Evolutionary conservation across 2,329 filamentous ascomycete genomes (phyloP), one percentile per base, ranked within the genome.

Genomic region (Macroventuria anomochaeta): DNA sequence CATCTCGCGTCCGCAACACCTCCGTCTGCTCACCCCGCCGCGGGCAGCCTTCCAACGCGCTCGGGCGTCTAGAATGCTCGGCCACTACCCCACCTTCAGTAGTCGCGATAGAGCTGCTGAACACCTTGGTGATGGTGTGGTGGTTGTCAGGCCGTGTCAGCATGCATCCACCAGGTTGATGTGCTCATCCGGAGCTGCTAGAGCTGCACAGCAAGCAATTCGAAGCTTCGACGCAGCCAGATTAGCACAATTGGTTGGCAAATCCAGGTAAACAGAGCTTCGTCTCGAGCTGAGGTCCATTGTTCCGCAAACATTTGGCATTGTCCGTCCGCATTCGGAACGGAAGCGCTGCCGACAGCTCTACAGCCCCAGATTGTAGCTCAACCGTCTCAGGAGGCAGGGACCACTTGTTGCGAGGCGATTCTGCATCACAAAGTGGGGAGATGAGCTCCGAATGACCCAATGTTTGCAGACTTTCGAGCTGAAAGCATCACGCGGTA

Each of bases 401-500:
- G 38, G 55, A 37, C 67, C 68, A 67, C 52, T 62, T 61, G 53
- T 52, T 53, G 53, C 56, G 55, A 47, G 52, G 52, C 43, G 42
- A 42, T 44, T 54, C 51, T 66, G 65, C 67, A 67, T 44, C 49
- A 57, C 61, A 53, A 63, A 70, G 72, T 73, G 72, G 72, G 70
- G 72, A 71, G 65, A 37, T 53, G 58, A 54, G 56, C 46, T 53
- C 60, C 57, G 50, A 62, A 57, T 62, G 63, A 62, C 56, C 67
- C 54, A 57, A 55, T 59, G 51, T 57, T 55, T 46, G 36, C 55
- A 59, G 55, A 59, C 53, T 58, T 39, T 61, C 52, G 26, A 52
- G 37, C 37, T 46, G 53, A 33, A 36, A 52, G 55, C 60, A 58
- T 58, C 55, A 48, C 49, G 26, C 55, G 41, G 55, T 59, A 58